phyloP scores from a whole-genome alignment of 169 alveolate genomes.

The Plasmodium malariae region DNA sequence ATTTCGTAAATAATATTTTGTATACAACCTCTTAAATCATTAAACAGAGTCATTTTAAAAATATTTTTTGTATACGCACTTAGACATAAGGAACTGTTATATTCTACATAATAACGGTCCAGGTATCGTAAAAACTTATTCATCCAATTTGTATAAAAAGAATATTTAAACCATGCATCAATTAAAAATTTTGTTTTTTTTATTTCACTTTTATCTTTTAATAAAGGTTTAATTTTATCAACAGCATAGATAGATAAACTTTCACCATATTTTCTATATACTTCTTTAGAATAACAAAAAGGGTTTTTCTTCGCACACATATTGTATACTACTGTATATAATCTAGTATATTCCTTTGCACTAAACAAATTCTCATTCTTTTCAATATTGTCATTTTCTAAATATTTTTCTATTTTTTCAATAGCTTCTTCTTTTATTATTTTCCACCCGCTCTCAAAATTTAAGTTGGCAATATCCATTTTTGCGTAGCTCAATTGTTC shows the following conservation, averaged over 20 bases:
- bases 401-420: slow-evolving; percentile 65
- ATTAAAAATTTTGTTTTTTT: slow-evolving; percentile 46
- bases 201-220: slow-evolving; percentile 17
- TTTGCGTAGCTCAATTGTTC: not conserved
- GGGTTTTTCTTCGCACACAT: slow-evolving; percentile 80
- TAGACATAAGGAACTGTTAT: slow-evolving; percentile 65
- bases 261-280: slow-evolving; percentile 73
- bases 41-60: slow-evolving; percentile 57
- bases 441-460: slow-evolving; percentile 71
- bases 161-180: slow-evolving; percentile 79
- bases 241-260: slow-evolving; percentile 54
- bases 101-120: slow-evolving; percentile 78
- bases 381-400: slow-evolving; percentile 40
- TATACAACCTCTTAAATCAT: slow-evolving; percentile 47
- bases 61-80: slow-evolving; percentile 73
- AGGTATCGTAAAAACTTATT: slow-evolving; percentile 80
- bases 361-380: slow-evolving; percentile 72
- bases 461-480: slow-evolving; percentile 59
- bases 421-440: slow-evolving; percentile 71
- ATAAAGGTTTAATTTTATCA: slow-evolving; percentile 54
- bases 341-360: slow-evolving; percentile 78
- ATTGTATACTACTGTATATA: slow-evolving; percentile 79
- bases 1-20: slow-evolving; percentile 46
- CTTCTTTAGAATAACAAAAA: slow-evolving; percentile 74
- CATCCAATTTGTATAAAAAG: slow-evolving; percentile 81